phyloP scores from a whole-genome alignment of 1,284 basidiomycete genomes.

The Cutaneotrichosporon dermatis region DNA sequence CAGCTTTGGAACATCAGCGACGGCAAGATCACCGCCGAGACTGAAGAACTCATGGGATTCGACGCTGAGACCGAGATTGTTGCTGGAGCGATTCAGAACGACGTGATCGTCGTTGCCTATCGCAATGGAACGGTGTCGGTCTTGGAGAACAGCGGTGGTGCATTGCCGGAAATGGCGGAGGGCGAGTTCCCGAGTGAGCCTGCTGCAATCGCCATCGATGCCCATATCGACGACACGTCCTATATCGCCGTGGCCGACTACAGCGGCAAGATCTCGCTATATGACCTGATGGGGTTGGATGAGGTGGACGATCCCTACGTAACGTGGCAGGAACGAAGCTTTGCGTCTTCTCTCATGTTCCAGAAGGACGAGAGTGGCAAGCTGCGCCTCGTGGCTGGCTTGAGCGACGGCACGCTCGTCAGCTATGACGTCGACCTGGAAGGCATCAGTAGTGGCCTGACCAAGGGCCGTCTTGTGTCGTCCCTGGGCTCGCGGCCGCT shows the following conservation, averaged over 20 bases:
- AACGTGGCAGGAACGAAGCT: constrained; percentile 17
- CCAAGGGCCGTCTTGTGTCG: constrained; percentile 49
- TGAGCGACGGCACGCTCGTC: constrained; percentile 74
- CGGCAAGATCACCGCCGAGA: constrained; percentile 1
- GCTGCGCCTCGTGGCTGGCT: constrained; percentile 67
- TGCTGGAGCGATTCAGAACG: constrained; percentile 61
- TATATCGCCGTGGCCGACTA: not conserved
- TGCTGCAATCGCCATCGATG: not conserved
- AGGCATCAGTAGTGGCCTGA: not conserved
- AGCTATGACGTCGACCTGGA: constrained; percentile 52
- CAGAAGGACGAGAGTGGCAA: constrained; percentile 21
- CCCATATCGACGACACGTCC: not conserved
- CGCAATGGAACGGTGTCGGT: constrained; percentile 25
- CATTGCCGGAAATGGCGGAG: constrained; percentile 6
- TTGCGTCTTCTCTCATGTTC: constrained; percentile 40
- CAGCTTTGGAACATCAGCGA: constrained; percentile 44
- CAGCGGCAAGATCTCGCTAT: not conserved
- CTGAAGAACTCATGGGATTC: not conserved
- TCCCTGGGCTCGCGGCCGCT: constrained; percentile 38
- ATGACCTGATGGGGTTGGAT: not conserved
- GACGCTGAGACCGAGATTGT: constrained; percentile 55
- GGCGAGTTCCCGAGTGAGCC: not conserved
- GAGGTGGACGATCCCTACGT: constrained; percentile 9
- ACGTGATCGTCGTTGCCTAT: constrained; percentile 63
- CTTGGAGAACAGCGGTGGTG: not conserved